A percentile compares a stretch with the other conserved stretches of the same genome.
Evolutionary conservation across 176 grass and related monocot species (phyloP).

Genomic region (Chloris gayana): DNA sequence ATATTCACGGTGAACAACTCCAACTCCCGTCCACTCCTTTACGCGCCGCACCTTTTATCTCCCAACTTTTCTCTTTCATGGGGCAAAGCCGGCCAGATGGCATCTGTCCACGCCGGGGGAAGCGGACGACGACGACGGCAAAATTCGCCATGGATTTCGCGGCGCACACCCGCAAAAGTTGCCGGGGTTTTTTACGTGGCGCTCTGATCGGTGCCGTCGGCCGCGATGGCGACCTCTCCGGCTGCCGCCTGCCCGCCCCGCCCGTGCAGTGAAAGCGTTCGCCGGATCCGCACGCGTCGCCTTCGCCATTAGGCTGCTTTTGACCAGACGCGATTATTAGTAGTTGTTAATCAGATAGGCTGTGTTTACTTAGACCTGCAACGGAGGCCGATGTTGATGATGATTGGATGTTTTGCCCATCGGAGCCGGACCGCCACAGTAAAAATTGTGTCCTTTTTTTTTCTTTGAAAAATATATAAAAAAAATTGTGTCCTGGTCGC

Average conservation of each 20-base stretch:
- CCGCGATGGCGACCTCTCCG: not conserved
- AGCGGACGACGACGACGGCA: not conserved
- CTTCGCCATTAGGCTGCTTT: not conserved
- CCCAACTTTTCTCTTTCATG: not conserved
- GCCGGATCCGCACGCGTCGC: not conserved
- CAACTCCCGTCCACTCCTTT: not conserved
- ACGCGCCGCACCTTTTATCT: not conserved
- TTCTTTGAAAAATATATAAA: too few species aligned
- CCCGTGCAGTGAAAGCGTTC: not conserved
- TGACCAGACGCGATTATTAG: not conserved
- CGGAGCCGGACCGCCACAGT: constrained; percentile 14
- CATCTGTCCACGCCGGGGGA: not conserved
- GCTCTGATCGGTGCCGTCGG: not conserved
- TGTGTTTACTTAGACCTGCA: not conserved
- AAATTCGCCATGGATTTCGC: constrained; percentile 29
- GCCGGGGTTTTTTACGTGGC: not conserved
- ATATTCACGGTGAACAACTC: not conserved
- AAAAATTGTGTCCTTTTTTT: too few species aligned
- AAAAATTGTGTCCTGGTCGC: not conserved
- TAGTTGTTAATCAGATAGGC: not conserved
- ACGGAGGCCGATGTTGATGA: not conserved
- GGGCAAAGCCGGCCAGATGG: not conserved
- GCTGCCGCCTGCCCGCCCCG: not conserved
- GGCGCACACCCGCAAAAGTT: not conserved
- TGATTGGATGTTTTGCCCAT: not conserved